These are phyloP conservation scores for Teunomyces funiuensis DNA, from an alignment of 805 yeast genomes.

Conservation along the genomic window DNA sequence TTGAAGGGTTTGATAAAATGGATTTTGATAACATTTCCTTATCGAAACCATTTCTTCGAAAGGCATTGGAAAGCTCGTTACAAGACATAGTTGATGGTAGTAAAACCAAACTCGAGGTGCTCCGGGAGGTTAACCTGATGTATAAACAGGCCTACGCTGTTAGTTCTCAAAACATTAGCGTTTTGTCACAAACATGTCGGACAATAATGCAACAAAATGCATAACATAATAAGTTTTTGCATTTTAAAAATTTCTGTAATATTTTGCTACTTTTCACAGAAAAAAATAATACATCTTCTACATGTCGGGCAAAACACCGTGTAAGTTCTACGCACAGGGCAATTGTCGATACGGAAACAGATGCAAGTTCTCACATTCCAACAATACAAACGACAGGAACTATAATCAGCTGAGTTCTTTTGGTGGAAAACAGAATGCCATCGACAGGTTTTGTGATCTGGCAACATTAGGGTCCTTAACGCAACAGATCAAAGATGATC, in stretches of 20 bases:
- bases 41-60: conserved; percentile 86
- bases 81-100: conserved; percentile 67
- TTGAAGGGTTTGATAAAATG: conserved; percentile 81
- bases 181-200: conserved; percentile 28
- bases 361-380: conserved; percentile 9
- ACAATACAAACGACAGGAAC: not conserved
- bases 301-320: conserved; percentile 5
- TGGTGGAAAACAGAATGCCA: not conserved
- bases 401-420: not conserved
- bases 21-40: conserved; percentile 70
- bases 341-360: conserved; percentile 11
- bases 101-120: conserved; percentile 51
- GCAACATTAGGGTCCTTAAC: not conserved
- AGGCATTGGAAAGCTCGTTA: conserved; percentile 68
- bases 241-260: too few species aligned
- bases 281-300: not conserved
- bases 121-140: conserved; percentile 51
- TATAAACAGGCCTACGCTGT: conserved; percentile 62
- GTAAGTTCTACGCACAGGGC: conserved; percentile 11
- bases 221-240: conserved; percentile 1
- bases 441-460: not conserved
- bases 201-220: conserved; percentile 10
- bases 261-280: not conserved
- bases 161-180: conserved; percentile 41
- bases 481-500: not conserved